phyloP scores from a whole-genome alignment of 2,329 filamentous ascomycete species.

The Penicillium oxalicum region DNA sequence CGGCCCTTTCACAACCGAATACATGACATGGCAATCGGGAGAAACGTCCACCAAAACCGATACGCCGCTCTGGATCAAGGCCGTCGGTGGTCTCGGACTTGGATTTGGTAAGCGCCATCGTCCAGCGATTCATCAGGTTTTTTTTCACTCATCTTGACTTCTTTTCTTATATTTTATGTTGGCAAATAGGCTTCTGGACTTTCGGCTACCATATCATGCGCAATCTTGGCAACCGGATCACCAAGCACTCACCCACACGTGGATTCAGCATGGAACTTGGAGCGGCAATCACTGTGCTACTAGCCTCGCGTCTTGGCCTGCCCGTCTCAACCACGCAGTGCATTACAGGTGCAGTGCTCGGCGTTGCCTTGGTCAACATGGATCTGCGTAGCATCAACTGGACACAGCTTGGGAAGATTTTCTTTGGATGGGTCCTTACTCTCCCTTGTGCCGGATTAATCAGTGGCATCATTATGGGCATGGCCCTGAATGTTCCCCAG shows the following conservation, averaged over 20 bases:
- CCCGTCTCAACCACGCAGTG: slow-evolving; percentile 33
- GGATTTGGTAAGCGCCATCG: slow-evolving; percentile 24
- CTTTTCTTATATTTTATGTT: too few relatives aligned
- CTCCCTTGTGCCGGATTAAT: slow-evolving; percentile 40
- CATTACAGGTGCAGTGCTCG: slow-evolving; percentile 32
- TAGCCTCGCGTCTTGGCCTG: slow-evolving; percentile 25
- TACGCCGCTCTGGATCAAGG: slow-evolving; percentile 28
- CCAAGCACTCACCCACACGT: slow-evolving; percentile 33
- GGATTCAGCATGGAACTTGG: slow-evolving; percentile 36
- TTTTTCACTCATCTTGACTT: too few relatives aligned
- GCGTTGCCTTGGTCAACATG: slow-evolving; percentile 35
- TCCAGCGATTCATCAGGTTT: too few relatives aligned
- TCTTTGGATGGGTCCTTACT: slow-evolving; percentile 43
- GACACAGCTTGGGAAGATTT: slow-evolving; percentile 41
- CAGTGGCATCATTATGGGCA: slow-evolving; percentile 35
- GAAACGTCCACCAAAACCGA: slow-evolving; percentile 20
- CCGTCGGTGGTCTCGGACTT: slow-evolving; percentile 40
- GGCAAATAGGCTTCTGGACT: slow-evolving; percentile 36
- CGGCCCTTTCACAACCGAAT: slow-evolving; percentile 37
- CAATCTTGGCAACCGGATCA: slow-evolving; percentile 40
- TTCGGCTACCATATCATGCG: slow-evolving; percentile 40
- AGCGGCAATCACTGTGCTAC: slow-evolving; percentile 36
- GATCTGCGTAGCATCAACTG: slow-evolving; percentile 41
- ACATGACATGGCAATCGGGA: slow-evolving; percentile 32
- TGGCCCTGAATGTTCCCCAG: slow-evolving; percentile 41